Evolutionary conservation across 2,329 filamentous ascomycete genomes (phyloP).

Genomic region (Furcasterigmium sp.): DNA sequence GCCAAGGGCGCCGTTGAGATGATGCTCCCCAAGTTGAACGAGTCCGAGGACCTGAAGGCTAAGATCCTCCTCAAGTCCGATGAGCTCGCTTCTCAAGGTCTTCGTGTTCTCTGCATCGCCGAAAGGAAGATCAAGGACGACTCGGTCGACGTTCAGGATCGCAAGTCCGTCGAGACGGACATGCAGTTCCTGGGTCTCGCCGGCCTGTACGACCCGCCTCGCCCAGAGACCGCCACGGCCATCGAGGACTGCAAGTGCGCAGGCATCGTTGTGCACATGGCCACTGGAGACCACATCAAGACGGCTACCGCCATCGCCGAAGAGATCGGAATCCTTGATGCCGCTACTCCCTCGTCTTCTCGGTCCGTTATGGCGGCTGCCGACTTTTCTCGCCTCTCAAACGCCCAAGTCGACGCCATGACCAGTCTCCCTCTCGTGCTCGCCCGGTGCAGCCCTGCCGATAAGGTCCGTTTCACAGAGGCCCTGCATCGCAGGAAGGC

Average conservation of each 20-base stretch:
- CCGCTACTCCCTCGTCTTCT: slow-evolving; percentile 33
- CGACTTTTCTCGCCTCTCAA: slow-evolving; percentile 56
- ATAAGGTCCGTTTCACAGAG: slow-evolving; percentile 70
- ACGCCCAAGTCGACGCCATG: slow-evolving; percentile 58
- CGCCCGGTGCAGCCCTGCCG: slow-evolving; percentile 63
- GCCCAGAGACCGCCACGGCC: slow-evolving; percentile 58
- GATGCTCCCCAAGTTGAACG: slow-evolving; percentile 45
- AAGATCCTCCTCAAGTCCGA: slow-evolving; percentile 45
- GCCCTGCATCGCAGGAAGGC: slow-evolving; percentile 61
- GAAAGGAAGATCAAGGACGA: slow-evolving; percentile 36
- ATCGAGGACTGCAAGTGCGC: slow-evolving; percentile 54
- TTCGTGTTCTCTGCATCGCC: slow-evolving; percentile 65
- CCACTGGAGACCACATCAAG: slow-evolving; percentile 64
- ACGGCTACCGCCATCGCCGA: slow-evolving; percentile 62
- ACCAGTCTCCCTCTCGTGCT: slow-evolving; percentile 60
- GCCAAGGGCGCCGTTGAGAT: slow-evolving; percentile 57
- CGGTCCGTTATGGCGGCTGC: slow-evolving; percentile 55
- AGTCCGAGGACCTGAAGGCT: slow-evolving; percentile 39
- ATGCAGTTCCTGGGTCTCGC: slow-evolving; percentile 65
- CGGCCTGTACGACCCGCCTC: slow-evolving; percentile 68
- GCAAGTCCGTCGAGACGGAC: slow-evolving; percentile 48
- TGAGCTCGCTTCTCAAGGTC: slow-evolving; percentile 54
- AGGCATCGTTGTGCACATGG: slow-evolving; percentile 63
- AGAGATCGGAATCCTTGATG: slow-evolving; percentile 56
- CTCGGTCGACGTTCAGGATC: slow-evolving; percentile 35